These are phyloP conservation scores for Adenanthera pavonina DNA, from an alignment of 306 rosid genomes.

Conservation along the genomic window DNA sequence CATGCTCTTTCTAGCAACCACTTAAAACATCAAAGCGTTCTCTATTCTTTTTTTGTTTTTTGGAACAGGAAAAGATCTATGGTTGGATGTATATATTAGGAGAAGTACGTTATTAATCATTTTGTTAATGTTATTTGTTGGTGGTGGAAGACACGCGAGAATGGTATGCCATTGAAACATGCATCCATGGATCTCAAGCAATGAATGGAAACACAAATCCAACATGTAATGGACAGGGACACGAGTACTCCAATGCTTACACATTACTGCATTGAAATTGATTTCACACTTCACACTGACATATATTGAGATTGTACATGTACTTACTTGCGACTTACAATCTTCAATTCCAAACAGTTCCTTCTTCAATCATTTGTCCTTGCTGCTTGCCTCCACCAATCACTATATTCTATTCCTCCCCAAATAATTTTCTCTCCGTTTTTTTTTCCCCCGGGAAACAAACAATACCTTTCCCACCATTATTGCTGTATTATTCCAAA, in stretches of 20 bases:
- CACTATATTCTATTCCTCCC: background rate
- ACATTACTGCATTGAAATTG: background rate
- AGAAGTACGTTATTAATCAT: background rate
- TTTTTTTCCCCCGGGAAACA: background rate
- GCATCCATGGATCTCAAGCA: background rate
- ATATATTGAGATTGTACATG: background rate
- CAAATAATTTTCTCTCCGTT: background rate
- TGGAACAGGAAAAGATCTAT: too few relatives aligned
- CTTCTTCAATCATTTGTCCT: background rate
- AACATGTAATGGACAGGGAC: background rate
- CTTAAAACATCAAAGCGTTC: too few relatives aligned
- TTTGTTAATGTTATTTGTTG: too few relatives aligned
- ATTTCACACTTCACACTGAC: background rate
- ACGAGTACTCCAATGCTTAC: background rate
- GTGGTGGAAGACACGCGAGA: background rate
- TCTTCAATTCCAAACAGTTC: background rate
- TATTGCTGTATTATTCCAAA: conserved; percentile 8
- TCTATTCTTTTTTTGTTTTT: too few relatives aligned
- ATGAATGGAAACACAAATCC: background rate
- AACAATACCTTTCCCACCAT: background rate
- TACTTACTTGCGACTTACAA: background rate
- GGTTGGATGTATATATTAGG: too few relatives aligned
- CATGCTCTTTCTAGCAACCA: too few relatives aligned
- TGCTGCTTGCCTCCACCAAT: background rate
- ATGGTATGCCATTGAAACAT: background rate